Conservation (phyloP, 345 rosid species). For the Hibiscus mutabilis region DNA sequence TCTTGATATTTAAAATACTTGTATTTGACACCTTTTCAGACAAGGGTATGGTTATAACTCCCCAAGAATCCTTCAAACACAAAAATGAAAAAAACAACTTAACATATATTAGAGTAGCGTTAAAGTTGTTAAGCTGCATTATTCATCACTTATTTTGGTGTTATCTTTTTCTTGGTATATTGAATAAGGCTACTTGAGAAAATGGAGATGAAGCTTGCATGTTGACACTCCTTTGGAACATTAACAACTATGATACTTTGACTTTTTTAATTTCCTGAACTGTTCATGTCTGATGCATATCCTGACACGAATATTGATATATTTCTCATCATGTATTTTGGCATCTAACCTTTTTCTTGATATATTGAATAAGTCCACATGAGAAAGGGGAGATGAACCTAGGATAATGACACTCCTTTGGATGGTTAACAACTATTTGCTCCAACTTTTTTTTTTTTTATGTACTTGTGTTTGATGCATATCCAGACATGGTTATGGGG, state of each 20-base stretch:
- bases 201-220: too few species aligned
- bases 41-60: not conserved
- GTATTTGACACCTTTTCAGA: not conserved
- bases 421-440: not conserved
- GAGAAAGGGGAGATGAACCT: not conserved
- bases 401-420: not conserved
- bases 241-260: not conserved
- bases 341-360: not conserved
- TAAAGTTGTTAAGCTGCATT: too few species aligned
- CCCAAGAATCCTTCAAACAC: too few species aligned
- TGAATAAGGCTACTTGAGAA: too few species aligned
- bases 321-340: constrained; percentile 2
- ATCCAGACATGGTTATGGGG: not conserved
- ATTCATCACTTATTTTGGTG: too few species aligned
- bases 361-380: not conserved
- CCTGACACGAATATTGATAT: too few species aligned
- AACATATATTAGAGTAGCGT: too few species aligned
- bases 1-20: not conserved
- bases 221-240: too few species aligned
- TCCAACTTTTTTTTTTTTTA: not conserved
- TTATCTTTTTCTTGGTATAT: too few species aligned
- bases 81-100: too few species aligned
- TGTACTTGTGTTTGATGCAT: not conserved
- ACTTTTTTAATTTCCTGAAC: too few species aligned
- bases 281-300: too few species aligned